These are phyloP conservation scores for Tulasnella sp. DNA, from an alignment of 768 basidiomycete species.

Conservation along the genomic window DNA sequence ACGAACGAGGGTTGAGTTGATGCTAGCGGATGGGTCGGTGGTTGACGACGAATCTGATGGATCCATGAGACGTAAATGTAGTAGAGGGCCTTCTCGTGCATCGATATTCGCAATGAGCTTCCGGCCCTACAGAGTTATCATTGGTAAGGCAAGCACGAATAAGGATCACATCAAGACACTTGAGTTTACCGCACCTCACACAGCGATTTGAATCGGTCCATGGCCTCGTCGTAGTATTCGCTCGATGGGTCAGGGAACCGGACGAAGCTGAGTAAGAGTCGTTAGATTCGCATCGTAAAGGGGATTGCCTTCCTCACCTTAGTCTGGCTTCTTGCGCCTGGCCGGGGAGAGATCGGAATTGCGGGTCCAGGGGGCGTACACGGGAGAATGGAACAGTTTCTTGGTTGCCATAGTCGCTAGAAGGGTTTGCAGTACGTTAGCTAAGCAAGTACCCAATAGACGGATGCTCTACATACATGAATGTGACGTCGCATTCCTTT, in stretches of 20 bases:
- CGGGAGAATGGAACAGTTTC: conserved; percentile 61
- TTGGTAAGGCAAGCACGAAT: not conserved
- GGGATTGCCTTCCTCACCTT: conserved; percentile 36
- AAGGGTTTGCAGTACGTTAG: not conserved
- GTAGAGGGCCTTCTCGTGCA: conserved; percentile 58
- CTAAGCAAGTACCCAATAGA: not conserved
- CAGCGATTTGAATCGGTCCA: conserved; percentile 73
- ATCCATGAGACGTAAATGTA: conserved; percentile 90
- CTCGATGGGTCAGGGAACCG: conserved; percentile 68
- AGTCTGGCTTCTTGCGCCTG: conserved; percentile 89
- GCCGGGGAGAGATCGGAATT: conserved; percentile 71
- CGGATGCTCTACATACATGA: conserved; percentile 37
- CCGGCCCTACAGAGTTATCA: conserved; percentile 42
- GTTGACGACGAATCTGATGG: conserved; percentile 59
- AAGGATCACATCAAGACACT: conserved; percentile 1
- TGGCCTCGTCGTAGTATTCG: conserved; percentile 78
- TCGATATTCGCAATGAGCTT: conserved; percentile 96
- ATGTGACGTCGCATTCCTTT: conserved; percentile 88
- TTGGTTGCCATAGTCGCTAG: conserved; percentile 80
- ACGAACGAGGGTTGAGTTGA: conserved; percentile 81
- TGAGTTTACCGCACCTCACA: conserved; percentile 41
- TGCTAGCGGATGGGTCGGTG: conserved; percentile 57
- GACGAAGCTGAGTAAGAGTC: conserved; percentile 51
- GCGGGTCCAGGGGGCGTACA: conserved; percentile 78
- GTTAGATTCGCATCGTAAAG: not conserved